Conservation (phyloP, 139 green algal genomes). For the Coelastrella sp. region DNA sequence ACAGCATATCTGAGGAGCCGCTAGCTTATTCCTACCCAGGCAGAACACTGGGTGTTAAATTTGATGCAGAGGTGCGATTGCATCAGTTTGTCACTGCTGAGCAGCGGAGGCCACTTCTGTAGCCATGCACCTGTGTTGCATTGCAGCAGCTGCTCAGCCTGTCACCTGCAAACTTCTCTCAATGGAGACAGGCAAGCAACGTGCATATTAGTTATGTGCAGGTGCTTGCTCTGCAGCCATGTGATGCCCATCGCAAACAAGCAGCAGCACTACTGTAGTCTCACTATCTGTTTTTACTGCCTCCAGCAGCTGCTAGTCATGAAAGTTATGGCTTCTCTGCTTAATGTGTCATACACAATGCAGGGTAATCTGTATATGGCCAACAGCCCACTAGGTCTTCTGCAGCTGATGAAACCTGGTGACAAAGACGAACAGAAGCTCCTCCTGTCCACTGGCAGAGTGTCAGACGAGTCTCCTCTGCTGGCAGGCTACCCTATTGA, state of each 20-base stretch:
- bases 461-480: slow-evolving; percentile 30
- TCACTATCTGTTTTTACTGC: neutral
- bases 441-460: slow-evolving; percentile 13
- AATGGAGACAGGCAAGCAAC: too few species aligned
- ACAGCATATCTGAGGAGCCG: slow-evolving; percentile 11
- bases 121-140: too few species aligned
- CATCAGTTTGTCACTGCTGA: too few species aligned
- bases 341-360: neutral
- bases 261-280: too few species aligned
- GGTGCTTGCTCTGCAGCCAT: too few species aligned
- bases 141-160: too few species aligned
- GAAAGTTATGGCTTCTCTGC: too few species aligned
- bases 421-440: slow-evolving; percentile 36
- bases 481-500: slow-evolving; percentile 42
- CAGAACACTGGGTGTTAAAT: slow-evolving; percentile 24
- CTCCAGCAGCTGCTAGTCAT: neutral
- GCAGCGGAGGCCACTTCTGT: neutral
- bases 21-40: slow-evolving; percentile 9
- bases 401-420: slow-evolving; percentile 23
- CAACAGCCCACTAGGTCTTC: slow-evolving; percentile 24
- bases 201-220: too few species aligned
- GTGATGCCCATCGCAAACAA: too few species aligned
- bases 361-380: slow-evolving; percentile 31
- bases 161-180: too few species aligned
- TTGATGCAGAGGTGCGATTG: slow-evolving; percentile 1